Percentiles rank a stretch among this genome's conserved stretches.
Conservation (phyloP, 2,329 filamentous ascomycete genomes). For the Falciphora oryzae region DNA sequence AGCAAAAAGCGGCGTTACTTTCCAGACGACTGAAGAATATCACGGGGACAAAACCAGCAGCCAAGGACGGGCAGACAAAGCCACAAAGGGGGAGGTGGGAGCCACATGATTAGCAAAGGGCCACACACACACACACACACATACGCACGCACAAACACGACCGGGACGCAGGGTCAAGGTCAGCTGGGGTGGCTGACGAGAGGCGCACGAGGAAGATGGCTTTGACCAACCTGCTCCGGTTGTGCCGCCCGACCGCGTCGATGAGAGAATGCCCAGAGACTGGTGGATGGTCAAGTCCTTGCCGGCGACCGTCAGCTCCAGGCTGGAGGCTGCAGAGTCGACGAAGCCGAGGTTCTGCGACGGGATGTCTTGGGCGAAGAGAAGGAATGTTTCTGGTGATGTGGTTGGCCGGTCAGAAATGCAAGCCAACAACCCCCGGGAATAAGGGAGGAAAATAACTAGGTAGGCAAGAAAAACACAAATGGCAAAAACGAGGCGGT, state of each 20-base stretch:
- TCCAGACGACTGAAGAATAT: conserved; percentile 68
- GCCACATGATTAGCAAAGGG: neutral
- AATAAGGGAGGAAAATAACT: conserved; percentile 6
- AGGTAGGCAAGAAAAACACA: neutral
- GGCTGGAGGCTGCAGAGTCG: conserved; percentile 57
- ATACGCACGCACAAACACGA: neutral
- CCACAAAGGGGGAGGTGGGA: conserved; percentile 2
- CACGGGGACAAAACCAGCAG: conserved; percentile 11
- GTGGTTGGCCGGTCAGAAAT: neutral
- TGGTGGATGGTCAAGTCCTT: conserved; percentile 73
- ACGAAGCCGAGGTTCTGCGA: conserved; percentile 81
- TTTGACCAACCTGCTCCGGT: conserved; percentile 43
- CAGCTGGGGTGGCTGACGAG: neutral
- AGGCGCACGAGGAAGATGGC: neutral
- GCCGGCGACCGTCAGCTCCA: conserved; percentile 61
- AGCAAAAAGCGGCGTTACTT: conserved; percentile 77
- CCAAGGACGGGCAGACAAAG: conserved; percentile 6
- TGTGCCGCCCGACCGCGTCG: conserved; percentile 58
- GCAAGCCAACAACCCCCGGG: conserved; percentile 3
- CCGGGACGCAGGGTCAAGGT: neutral
- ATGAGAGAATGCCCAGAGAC: conserved; percentile 75
- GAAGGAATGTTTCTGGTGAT: conserved; percentile 70
- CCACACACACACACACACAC: neutral
- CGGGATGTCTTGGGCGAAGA: conserved; percentile 72
- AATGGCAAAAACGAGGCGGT: neutral